Evolutionary conservation across 352 stramenopile species (phyloP).

Genomic region (Pythium grandisporangium): DNA sequence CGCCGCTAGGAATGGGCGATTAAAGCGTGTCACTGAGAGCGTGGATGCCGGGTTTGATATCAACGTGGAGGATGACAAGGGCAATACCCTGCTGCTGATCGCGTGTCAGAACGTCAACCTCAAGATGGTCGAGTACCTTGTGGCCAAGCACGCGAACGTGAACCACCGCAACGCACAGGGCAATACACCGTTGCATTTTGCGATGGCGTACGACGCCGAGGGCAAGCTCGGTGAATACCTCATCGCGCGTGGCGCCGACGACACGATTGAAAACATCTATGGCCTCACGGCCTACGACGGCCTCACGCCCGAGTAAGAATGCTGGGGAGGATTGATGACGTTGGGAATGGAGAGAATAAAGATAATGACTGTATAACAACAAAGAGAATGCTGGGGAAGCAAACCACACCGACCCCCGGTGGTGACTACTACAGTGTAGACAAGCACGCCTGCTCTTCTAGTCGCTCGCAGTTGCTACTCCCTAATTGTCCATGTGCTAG

Average conservation of each 20-base stretch:
- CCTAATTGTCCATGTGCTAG: too few relatives aligned
- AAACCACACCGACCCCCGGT: too few relatives aligned
- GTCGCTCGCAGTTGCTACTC: too few relatives aligned
- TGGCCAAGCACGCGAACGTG: slow-evolving; percentile 77
- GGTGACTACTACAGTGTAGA: too few relatives aligned
- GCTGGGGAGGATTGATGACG: too few relatives aligned
- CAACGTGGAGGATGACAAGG: slow-evolving; percentile 88
- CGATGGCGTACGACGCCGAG: slow-evolving; percentile 89
- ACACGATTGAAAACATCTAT: slow-evolving; percentile 91
- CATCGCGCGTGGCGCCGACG: slow-evolving; percentile 89
- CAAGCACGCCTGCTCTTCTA: too few relatives aligned
- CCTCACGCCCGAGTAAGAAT: slow-evolving; percentile 38
- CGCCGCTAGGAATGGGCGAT: slow-evolving; percentile 82
- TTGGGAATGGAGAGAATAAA: too few relatives aligned
- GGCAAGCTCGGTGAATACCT: slow-evolving; percentile 88
- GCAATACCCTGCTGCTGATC: slow-evolving; percentile 88
- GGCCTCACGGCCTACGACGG: slow-evolving; percentile 92
- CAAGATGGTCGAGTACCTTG: slow-evolving; percentile 84
- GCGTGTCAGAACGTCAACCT: slow-evolving; percentile 88
- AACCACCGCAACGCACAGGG: slow-evolving; percentile 90
- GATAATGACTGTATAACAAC: too few relatives aligned
- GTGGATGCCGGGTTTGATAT: slow-evolving; percentile 86
- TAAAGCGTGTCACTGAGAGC: slow-evolving; percentile 86
- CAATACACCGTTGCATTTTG: slow-evolving; percentile 92
- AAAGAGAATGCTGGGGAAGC: too few relatives aligned